Evolutionary conservation across 192 early-diverging fungal genomes (phyloP).

Genomic region (Thamnidium elegans): DNA sequence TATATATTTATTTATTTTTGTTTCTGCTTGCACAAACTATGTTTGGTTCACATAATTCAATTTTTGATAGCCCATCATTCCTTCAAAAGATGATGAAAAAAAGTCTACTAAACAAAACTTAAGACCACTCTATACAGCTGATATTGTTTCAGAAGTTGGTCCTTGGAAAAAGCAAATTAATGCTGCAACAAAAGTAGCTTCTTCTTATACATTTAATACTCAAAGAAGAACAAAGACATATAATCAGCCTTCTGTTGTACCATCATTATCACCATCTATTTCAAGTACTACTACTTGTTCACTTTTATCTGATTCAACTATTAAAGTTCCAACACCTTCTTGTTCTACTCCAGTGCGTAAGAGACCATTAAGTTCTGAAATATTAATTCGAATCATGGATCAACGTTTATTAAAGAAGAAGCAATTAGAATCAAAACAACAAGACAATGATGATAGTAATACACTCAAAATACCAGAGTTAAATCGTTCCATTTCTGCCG

Average conservation of each 20-base stretch:
- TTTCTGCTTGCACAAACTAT: background rate
- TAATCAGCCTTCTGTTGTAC: background rate
- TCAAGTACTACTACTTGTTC: background rate
- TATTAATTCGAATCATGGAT: conserved; percentile 7
- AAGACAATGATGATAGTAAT: no score
- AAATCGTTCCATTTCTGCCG: background rate
- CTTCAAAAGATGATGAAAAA: conserved; percentile 12
- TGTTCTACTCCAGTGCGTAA: conserved; percentile 10
- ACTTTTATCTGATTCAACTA: background rate
- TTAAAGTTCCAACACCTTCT: background rate
- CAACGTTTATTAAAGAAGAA: conserved; percentile 6
- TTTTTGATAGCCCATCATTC: conserved; percentile 18
- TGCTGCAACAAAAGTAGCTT: background rate
- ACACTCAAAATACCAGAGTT: background rate
- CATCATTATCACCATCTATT: background rate
- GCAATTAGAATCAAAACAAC: background rate
- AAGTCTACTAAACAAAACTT: conserved; percentile 5
- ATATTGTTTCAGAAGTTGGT: background rate
- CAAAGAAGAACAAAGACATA: conserved; percentile 10
- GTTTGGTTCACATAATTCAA: conserved; percentile 1
- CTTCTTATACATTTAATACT: background rate
- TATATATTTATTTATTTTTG: background rate
- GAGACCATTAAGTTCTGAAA: conserved; percentile 17
- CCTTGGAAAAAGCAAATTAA: background rate
- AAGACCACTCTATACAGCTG: conserved; percentile 3